Evolutionary conservation across 176 grass and related monocot genomes (phyloP).

Genomic region (Guadua angustifolia): DNA sequence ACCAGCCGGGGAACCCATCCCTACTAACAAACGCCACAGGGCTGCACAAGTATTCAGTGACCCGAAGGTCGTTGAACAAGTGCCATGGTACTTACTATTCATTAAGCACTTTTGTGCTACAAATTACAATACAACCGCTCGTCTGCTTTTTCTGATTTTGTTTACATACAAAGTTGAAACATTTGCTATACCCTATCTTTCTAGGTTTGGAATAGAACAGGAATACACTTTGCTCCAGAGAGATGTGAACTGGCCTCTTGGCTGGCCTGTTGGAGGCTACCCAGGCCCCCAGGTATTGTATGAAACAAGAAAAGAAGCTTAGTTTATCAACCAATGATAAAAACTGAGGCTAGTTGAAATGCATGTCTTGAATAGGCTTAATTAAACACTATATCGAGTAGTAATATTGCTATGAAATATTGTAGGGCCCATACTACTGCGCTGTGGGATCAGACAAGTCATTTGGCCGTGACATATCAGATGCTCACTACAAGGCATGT

Average conservation of each 20-base stretch:
- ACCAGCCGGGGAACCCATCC: slow-evolving; percentile 70
- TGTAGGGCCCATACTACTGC: slow-evolving; percentile 96
- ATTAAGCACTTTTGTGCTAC: background rate
- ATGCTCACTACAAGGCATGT: slow-evolving; percentile 99
- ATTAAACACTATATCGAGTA: background rate
- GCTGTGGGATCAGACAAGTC: slow-evolving; percentile 90
- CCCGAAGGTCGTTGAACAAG: slow-evolving; percentile 72
- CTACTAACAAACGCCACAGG: slow-evolving; percentile 74
- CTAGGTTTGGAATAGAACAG: slow-evolving; percentile 95
- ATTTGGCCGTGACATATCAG: slow-evolving; percentile 95
- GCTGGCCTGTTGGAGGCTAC: slow-evolving; percentile 96
- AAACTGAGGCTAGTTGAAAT: background rate
- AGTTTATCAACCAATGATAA: slow-evolving; percentile 16
- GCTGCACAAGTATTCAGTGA: slow-evolving; percentile 82
- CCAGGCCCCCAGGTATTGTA: slow-evolving; percentile 91
- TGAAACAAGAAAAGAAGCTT: background rate
- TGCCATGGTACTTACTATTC: slow-evolving; percentile 81
- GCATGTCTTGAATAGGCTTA: background rate
- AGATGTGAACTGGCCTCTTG: slow-evolving; percentile 96
- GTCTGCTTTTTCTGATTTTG: background rate
- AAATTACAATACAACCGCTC: slow-evolving; percentile 2
- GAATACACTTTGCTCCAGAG: slow-evolving; percentile 95
- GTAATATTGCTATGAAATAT: slow-evolving; percentile 34
- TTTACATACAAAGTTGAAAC: background rate
- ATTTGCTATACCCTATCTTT: slow-evolving; percentile 6